Evolutionary conservation across 768 basidiomycete species (phyloP), one percentile per base, ranked within the genome.

Genomic region (Suillus luteus): DNA sequence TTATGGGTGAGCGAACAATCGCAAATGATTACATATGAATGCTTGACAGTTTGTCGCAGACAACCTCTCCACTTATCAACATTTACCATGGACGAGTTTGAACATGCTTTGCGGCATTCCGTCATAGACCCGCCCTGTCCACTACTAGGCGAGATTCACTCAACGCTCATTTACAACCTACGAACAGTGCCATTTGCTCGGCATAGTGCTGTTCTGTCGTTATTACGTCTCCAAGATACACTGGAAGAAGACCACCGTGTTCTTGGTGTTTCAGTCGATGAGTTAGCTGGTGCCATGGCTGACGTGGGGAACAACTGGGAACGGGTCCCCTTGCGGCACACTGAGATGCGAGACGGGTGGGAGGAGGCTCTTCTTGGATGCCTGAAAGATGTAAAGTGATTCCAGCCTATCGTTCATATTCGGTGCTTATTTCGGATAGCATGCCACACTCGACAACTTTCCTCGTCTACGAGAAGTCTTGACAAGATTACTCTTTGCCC

Each of bases 61-160:
- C 89, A 91, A 82, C 90, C 96, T 1, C 81, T 99, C 17, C 89
- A 91, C 65, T 77, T 99, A 19, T 96, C 96, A 14, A 80, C 88
- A 14, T 92, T 98, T 74, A 90, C 95, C 0, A 80, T 99, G 70
- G 97, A 99, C 74, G 96, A 99, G 71, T 92, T 91, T 73, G 95
- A 95, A 71, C 85, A 87, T 63, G 90, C 95, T 0, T 80, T 99
- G 37, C 88, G 89, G 57, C 96, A 99, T 76, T 81, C 85, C 37
- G 75, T 82, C 55, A 64, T 77, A 55, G 92, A 96, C 60, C 81
- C 86, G 3, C 84, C 88, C 3, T 96, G 94, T 69, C 70, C 83
- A 19, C 80, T 99, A 52, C 84, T 99, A 49, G 87, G 87, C 59
- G 97, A 99, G 77, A 83, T 95, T 54, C 95, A 99, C 76, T 88